Percentiles rank a stretch among this genome's conserved stretches.
These are phyloP conservation scores for Diaporthe aspalathi DNA, from an alignment of 2,329 filamentous ascomycete species.

Conservation along the genomic window DNA sequence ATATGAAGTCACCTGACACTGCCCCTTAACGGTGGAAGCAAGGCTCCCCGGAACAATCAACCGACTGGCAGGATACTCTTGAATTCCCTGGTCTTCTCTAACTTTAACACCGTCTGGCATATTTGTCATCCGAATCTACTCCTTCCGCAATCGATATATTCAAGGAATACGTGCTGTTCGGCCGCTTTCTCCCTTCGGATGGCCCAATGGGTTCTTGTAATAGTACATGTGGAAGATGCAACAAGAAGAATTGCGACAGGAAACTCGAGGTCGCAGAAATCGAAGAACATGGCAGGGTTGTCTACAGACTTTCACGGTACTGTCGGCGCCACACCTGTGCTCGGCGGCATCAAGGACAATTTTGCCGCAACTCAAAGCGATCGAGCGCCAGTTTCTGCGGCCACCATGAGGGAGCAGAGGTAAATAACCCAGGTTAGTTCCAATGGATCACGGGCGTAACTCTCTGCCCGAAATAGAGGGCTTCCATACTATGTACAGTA, in stretches of 20 bases:
- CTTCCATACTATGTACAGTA: not conserved
- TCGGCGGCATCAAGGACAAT: not conserved
- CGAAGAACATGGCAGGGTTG: too few relatives aligned
- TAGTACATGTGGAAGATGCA: not conserved
- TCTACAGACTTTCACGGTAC: not conserved
- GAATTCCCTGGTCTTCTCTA: not conserved
- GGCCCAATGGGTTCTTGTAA: not conserved
- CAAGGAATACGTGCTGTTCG: not conserved
- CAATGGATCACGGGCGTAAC: not conserved
- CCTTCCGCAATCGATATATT: not conserved
- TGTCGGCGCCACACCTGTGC: not conserved
- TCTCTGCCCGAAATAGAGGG: not conserved
- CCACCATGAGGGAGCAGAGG: not conserved
- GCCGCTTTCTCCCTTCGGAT: not conserved
- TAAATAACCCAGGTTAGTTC: not conserved
- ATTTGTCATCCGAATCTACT: not conserved
- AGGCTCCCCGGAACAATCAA: not conserved
- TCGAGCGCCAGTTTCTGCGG: not conserved
- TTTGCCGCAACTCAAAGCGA: not conserved
- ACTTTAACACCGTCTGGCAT: not conserved
- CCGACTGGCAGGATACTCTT: not conserved
- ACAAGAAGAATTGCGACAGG: not conserved
- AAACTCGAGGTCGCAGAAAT: too few relatives aligned
- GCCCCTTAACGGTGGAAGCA: not conserved
- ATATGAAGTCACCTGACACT: not conserved